A percentile compares a stretch with the other conserved stretches of the same genome.
phyloP scores from a whole-genome alignment of 1,284 basidiomycete species.

The Apiotrichum laibachii region DNA sequence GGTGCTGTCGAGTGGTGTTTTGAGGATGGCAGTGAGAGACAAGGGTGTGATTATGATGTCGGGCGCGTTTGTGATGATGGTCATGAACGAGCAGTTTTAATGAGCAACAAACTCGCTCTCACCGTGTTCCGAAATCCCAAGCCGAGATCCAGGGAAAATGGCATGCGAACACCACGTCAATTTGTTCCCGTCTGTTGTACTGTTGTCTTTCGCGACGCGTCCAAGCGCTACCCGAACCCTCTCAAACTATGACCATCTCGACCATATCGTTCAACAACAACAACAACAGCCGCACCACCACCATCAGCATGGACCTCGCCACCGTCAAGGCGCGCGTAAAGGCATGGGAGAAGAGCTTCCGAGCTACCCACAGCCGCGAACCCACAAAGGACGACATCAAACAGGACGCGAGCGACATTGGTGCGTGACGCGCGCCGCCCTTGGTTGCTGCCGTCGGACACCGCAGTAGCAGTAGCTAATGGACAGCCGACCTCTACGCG shows the following conservation, averaged over 20 bases:
- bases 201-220: background rate
- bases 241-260: background rate
- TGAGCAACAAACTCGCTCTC: background rate
- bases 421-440: conserved; percentile 56
- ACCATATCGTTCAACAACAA: conserved; percentile 3
- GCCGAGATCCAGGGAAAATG: too few species aligned
- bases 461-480: background rate
- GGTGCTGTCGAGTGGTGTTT: too few species aligned
- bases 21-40: too few species aligned
- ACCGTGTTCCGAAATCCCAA: too few species aligned
- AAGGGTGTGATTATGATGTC: too few species aligned
- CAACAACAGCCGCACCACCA: background rate
- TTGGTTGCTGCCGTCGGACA: too few species aligned
- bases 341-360: conserved; percentile 75
- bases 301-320: conserved; percentile 33
- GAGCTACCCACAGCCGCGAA: conserved; percentile 59
- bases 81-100: too few species aligned
- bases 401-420: conserved; percentile 60
- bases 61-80: too few species aligned
- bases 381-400: conserved; percentile 78
- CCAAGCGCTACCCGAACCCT: background rate
- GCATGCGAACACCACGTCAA: background rate
- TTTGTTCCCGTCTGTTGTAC: background rate
- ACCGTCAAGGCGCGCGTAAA: conserved; percentile 72
- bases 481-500: conserved; percentile 71